phyloP scores from a whole-genome alignment of 2,329 filamentous ascomycete species.

The Diaporthe velutina region DNA sequence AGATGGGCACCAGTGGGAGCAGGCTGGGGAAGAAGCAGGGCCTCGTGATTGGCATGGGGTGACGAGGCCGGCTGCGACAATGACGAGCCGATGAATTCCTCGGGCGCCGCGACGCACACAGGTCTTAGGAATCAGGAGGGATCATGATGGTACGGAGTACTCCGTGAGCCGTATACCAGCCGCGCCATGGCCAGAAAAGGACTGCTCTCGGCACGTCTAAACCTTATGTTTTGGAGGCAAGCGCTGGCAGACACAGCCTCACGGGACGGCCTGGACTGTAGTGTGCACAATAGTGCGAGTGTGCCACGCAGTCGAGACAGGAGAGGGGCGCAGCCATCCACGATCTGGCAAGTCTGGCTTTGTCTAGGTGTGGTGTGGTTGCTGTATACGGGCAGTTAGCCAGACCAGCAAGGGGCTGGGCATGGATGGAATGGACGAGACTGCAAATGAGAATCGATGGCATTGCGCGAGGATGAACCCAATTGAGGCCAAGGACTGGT shows the following conservation, averaged over 20 bases:
- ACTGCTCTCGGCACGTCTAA: slow-evolving; percentile 20
- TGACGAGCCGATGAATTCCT: slow-evolving; percentile 26
- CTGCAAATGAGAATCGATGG: slow-evolving; percentile 10
- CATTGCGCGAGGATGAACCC: neutral
- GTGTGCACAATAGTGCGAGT: neutral
- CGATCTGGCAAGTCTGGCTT: slow-evolving; percentile 1
- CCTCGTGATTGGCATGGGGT: slow-evolving; percentile 32
- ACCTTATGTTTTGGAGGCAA: slow-evolving; percentile 10
- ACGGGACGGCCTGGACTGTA: slow-evolving; percentile 15
- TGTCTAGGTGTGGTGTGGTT: neutral
- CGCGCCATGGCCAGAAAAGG: neutral
- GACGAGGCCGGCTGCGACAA: slow-evolving; percentile 27
- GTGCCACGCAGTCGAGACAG: slow-evolving; percentile 23
- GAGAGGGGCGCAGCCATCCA: slow-evolving; percentile 18
- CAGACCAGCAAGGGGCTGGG: neutral
- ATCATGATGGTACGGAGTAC: neutral
- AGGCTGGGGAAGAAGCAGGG: neutral
- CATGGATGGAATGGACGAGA: neutral
- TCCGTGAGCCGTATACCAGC: neutral
- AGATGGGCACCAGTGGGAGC: neutral
- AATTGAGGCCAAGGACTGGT: slow-evolving; percentile 14
- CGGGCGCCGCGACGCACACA: slow-evolving; percentile 18
- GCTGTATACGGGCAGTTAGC: neutral
- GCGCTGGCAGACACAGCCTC: slow-evolving; percentile 15
- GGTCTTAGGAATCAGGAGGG: neutral